Conservation (phyloP, 2,329 filamentous ascomycete genomes). For the Trichophyton schoenleinii region DNA sequence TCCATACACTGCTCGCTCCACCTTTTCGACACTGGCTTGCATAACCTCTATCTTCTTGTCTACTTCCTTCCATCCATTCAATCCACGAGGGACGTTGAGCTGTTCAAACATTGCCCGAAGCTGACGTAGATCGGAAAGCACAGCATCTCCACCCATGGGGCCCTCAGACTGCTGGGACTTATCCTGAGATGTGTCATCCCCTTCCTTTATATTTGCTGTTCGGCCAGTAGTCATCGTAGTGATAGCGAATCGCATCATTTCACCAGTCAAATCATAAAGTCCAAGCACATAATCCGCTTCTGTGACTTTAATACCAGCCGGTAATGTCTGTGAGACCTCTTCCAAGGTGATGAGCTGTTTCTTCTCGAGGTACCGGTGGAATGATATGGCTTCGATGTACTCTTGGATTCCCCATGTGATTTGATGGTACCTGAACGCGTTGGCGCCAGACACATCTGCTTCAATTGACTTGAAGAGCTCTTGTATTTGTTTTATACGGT, state of each 20-base stretch:
- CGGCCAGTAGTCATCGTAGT: constrained; percentile 70
- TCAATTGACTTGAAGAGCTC: constrained; percentile 55
- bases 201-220: constrained; percentile 24
- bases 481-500: constrained; percentile 58
- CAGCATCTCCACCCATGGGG: constrained; percentile 33
- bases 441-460: constrained; percentile 62
- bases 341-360: constrained; percentile 60
- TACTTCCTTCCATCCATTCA: constrained; percentile 49
- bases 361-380: constrained; percentile 71
- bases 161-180: constrained; percentile 15
- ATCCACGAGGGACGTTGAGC: constrained; percentile 45
- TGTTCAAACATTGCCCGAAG: constrained; percentile 66
- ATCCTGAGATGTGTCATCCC: constrained; percentile 11
- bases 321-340: constrained; percentile 39
- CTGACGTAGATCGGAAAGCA: constrained; percentile 68
- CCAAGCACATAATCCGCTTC: constrained; percentile 81
- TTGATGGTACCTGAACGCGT: constrained; percentile 71
- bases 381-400: constrained; percentile 81
- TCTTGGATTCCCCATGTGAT: constrained; percentile 78
- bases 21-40: constrained; percentile 80
- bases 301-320: constrained; percentile 50
- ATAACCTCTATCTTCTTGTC: constrained; percentile 76
- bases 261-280: constrained; percentile 84
- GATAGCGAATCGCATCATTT: constrained; percentile 94
- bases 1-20: constrained; percentile 81